Evolutionary conservation across 2,329 filamentous ascomycete species (phyloP).

Genomic region (Aspergillus candidus): DNA sequence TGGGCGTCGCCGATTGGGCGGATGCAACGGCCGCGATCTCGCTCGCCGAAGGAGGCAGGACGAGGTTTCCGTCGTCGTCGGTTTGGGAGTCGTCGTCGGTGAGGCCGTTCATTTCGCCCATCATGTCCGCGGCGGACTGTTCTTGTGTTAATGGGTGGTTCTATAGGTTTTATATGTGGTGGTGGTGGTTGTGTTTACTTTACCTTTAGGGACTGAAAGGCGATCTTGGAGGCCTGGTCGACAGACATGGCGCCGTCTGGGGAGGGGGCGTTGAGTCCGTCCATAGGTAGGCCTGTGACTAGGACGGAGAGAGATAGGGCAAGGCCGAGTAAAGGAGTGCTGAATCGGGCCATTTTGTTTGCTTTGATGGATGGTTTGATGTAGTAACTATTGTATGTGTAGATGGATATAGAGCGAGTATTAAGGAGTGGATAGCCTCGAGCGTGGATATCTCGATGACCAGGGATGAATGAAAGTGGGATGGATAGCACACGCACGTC

Average conservation of each 20-base stretch:
- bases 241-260: background rate
- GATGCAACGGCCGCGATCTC: too few relatives aligned
- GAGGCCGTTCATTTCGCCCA: too few relatives aligned
- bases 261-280: constrained; percentile 6
- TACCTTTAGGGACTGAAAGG: background rate
- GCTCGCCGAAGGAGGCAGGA: too few relatives aligned
- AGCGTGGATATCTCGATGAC: background rate
- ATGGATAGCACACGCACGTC: background rate
- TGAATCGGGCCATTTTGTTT: constrained; percentile 28
- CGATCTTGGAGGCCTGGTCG: too few relatives aligned
- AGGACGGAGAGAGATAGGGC: constrained; percentile 26
- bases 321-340: constrained; percentile 23
- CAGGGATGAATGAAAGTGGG: background rate
- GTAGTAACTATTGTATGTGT: constrained; percentile 7
- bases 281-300: constrained; percentile 23
- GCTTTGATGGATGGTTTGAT: constrained; percentile 1
- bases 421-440: constrained; percentile 14
- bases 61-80: too few relatives aligned
- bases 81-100: too few relatives aligned
- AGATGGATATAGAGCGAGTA: background rate
- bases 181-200: background rate
- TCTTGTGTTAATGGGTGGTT: too few relatives aligned
- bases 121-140: too few relatives aligned
- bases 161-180: too few relatives aligned
- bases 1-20: too few relatives aligned